phyloP scores from a whole-genome alignment of 2,329 filamentous ascomycete species.

The Dendryphion nanum region DNA sequence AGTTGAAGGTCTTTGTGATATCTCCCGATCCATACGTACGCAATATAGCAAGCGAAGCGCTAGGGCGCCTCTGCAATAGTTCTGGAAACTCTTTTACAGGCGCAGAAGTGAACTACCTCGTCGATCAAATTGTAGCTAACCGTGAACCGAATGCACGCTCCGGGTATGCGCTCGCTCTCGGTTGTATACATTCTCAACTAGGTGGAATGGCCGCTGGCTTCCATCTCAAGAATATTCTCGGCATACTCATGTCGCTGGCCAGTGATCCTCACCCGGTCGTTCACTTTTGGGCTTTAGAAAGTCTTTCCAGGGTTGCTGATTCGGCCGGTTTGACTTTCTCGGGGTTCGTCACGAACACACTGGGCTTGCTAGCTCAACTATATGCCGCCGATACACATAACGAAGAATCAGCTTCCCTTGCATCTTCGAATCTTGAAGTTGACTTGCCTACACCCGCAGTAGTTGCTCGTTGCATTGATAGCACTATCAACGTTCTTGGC shows the following conservation, averaged over 20 bases:
- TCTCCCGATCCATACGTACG: slow-evolving; percentile 85
- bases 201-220: slow-evolving; percentile 97
- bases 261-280: slow-evolving; percentile 94
- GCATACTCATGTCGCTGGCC: slow-evolving; percentile 95
- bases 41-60: slow-evolving; percentile 76
- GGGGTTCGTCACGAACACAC: slow-evolving; percentile 80
- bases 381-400: slow-evolving; percentile 93
- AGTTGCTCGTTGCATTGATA: slow-evolving; percentile 85
- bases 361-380: slow-evolving; percentile 91
- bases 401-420: slow-evolving; percentile 72
- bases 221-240: slow-evolving; percentile 95
- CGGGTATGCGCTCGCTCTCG: slow-evolving; percentile 89
- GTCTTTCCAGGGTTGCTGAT: slow-evolving; percentile 80
- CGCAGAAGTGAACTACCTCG: slow-evolving; percentile 82
- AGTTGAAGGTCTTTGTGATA: slow-evolving; percentile 69
- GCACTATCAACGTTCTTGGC: slow-evolving; percentile 93
- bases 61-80: slow-evolving; percentile 79
- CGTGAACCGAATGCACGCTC: slow-evolving; percentile 90
- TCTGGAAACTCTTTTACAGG: slow-evolving; percentile 89
- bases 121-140: slow-evolving; percentile 92
- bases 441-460: slow-evolving; percentile 79
- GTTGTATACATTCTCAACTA: slow-evolving; percentile 90
- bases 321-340: slow-evolving; percentile 92
- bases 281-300: slow-evolving; percentile 94
- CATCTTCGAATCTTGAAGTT: slow-evolving; percentile 87